Evolutionary conservation across 192 early-diverging fungal species (phyloP).

Genomic region (Coemansia biformis): DNA sequence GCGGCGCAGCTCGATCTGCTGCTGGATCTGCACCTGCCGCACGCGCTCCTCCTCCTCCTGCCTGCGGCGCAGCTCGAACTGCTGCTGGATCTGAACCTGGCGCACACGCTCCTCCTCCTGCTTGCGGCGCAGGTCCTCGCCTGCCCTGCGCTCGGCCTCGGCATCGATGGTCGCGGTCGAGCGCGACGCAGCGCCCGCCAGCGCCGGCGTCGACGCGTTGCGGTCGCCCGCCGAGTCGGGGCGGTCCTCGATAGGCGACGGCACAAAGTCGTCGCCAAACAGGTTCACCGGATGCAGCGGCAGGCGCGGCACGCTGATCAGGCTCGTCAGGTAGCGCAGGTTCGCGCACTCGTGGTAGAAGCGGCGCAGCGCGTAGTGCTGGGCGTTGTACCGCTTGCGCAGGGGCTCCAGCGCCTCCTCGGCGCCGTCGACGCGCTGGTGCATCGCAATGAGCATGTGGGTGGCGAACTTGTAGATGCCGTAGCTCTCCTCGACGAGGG

Average conservation of each 20-base stretch:
- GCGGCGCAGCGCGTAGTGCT: slow-evolving; percentile 79
- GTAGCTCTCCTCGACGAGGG: slow-evolving; percentile 93
- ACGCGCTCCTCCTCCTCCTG: slow-evolving; percentile 63
- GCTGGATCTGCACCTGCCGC: slow-evolving; percentile 46
- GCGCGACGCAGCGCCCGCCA: slow-evolving; percentile 41
- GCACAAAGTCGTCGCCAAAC: slow-evolving; percentile 58
- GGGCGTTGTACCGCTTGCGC: slow-evolving; percentile 76
- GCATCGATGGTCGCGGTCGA: slow-evolving; percentile 57
- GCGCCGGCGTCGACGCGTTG: slow-evolving; percentile 39
- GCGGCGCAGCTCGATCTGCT: slow-evolving; percentile 53
- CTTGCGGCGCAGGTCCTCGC: slow-evolving; percentile 59
- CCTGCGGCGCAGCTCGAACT: slow-evolving; percentile 55
- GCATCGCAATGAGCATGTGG: slow-evolving; percentile 95
- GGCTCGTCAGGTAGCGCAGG: slow-evolving; percentile 85
- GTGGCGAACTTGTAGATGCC: slow-evolving; percentile 95
- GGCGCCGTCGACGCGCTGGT: slow-evolving; percentile 56
- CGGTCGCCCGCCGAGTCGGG: slow-evolving; percentile 22
- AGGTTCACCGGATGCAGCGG: slow-evolving; percentile 79
- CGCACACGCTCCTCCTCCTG: slow-evolving; percentile 60
- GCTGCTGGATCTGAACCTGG: slow-evolving; percentile 50
- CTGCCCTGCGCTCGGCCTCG: slow-evolving; percentile 56
- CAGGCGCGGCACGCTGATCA: slow-evolving; percentile 85
- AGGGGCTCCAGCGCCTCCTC: slow-evolving; percentile 84
- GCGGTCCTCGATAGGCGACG: slow-evolving; percentile 59
- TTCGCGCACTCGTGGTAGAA: slow-evolving; percentile 92